phyloP scores from a whole-genome alignment of 2,329 filamentous ascomycete genomes.

The Ceratocystis destructans region DNA sequence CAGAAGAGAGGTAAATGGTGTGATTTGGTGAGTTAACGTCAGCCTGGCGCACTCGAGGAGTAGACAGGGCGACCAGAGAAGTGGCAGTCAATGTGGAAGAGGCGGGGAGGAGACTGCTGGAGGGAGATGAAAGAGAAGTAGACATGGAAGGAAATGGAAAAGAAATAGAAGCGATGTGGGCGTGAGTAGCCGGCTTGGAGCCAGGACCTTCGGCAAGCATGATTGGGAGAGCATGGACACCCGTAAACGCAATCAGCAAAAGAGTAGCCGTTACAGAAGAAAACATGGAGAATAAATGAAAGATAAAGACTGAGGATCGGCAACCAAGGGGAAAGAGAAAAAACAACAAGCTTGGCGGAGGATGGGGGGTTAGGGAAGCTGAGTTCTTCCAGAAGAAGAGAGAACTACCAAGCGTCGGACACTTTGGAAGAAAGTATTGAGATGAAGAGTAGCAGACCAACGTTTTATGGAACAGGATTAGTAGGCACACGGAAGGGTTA shows the following conservation, averaged over 20 bases:
- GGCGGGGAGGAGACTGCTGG: not conserved
- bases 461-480: too few species aligned
- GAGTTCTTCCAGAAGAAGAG: not conserved
- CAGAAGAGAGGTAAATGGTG: not conserved
- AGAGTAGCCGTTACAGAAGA: not conserved
- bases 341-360: not conserved
- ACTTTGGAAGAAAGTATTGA: not conserved
- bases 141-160: not conserved
- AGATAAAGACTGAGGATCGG: not conserved
- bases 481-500: not conserved
- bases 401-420: not conserved
- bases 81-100: not conserved
- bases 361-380: not conserved
- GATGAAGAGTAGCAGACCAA: not conserved
- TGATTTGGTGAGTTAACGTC: not conserved
- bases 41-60: not conserved
- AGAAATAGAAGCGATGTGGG: not conserved
- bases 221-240: slow-evolving; percentile 6
- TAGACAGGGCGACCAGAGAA: not conserved
- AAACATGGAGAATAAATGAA: not conserved
- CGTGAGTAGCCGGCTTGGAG: not conserved
- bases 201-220: not conserved
- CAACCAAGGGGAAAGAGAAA: not conserved
- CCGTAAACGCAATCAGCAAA: not conserved
- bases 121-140: not conserved